Percentiles rank a stretch among this genome's conserved stretches.
These are phyloP conservation scores for Pleurotus pulmonarius DNA, from an alignment of 768 basidiomycete species.

Conservation along the genomic window DNA sequence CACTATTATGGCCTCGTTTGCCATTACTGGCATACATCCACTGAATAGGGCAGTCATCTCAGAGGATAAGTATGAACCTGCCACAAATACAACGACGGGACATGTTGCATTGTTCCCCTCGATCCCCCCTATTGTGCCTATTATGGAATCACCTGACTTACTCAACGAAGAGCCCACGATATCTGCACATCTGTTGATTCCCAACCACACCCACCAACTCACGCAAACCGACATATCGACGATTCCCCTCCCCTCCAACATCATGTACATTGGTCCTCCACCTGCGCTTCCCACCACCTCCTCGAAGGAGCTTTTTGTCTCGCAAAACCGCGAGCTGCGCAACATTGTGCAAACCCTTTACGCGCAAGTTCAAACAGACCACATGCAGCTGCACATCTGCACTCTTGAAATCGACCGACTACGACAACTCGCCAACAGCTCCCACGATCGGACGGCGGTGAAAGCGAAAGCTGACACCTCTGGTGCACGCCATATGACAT, in stretches of 20 bases:
- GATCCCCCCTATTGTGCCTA: not conserved
- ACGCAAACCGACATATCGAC: no score
- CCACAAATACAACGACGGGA: not conserved
- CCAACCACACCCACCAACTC: not conserved
- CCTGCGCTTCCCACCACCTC: not conserved
- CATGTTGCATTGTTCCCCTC: not conserved
- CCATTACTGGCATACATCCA: constrained; percentile 20
- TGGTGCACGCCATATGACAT: not conserved
- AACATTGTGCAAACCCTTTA: not conserved
- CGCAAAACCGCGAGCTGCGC: not conserved
- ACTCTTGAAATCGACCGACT: not conserved
- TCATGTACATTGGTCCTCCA: not conserved
- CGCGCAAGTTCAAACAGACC: not conserved
- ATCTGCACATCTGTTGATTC: not conserved
- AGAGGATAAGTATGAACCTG: constrained; percentile 8
- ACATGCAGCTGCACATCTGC: not conserved
- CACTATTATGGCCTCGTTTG: constrained; percentile 16
- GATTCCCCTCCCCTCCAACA: not conserved
- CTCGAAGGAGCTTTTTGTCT: not conserved
- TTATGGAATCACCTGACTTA: not conserved
- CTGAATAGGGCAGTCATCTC: constrained; percentile 13
- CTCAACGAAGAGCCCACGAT: not conserved
- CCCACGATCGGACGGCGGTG: not conserved
- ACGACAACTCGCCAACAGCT: not conserved
- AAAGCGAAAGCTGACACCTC: not conserved